Base-by-base conservation (phyloP, 1,139 yeast species). In the Taphrina betulina region DNA sequence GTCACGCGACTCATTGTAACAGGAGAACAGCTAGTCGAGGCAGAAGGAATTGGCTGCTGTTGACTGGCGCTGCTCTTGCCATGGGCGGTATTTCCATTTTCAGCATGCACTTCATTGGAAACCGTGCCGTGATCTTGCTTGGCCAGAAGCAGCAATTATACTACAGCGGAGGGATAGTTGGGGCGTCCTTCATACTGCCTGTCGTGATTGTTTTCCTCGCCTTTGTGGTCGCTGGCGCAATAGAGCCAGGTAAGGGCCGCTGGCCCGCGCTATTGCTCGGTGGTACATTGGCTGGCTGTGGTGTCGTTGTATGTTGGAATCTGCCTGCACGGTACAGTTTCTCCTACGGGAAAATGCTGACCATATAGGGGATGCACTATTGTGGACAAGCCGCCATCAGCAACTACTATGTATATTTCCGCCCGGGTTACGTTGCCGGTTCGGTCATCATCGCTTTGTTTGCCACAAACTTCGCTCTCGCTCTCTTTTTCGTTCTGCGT, bases 11-110 rank as follows among this genome's bases (percentile, higher is more conserved):
- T 12, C 10, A n/a, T n/a, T n/a, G n/a, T n/a, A n/a, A n/a, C n/a
- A n/a, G 38, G 8, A 34, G 38, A 10, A 34, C 38, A 10, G 10
- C n/a, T 14, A 34, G 14, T n/a, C 22, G 24, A 17, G 42, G 24
- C 26, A 17, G 20, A 17, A 8, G 42, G n/a, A 37, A 10, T 16
- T 19, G 19, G 2, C 22, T 2, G 26, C 24, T 53, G 20, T 41
- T 53, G 19, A 23, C 36, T 16, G 37, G 59, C 19, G 41, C 57
- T 5, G 33, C 57, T 12, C 34, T 53, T 19, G 17, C 57, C 4
- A 34, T 53, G 52, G 57, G 59, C 5, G 57, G 57, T 17, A 31
- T 33, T 23, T 45, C 59, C 20, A 53, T 52, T 22, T 52, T 45
- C 57, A 23, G 42, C 19, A 53, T 53, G 58, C 58, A 19, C 57